phyloP scores from a whole-genome alignment of 2,329 filamentous ascomycete genomes.

The Alternaria tenuissima region DNA sequence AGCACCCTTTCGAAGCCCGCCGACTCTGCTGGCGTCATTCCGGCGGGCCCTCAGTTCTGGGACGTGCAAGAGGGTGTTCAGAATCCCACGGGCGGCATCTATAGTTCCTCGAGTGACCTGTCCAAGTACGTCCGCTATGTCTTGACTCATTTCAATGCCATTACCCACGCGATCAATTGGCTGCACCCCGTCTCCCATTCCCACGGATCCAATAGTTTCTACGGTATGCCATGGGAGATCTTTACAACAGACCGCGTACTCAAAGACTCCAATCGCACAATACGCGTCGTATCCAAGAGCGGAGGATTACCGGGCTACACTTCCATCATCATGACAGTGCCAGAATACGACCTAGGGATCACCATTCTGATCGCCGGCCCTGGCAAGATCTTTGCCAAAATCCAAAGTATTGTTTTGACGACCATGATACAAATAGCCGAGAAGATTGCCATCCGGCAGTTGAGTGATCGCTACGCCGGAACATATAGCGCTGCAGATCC shows the following conservation, averaged over 20 bases:
- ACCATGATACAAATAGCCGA: slow-evolving; percentile 48
- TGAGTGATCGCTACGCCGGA: slow-evolving; percentile 40
- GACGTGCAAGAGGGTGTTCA: slow-evolving; percentile 54
- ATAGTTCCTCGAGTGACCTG: slow-evolving; percentile 52
- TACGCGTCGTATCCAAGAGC: slow-evolving; percentile 57
- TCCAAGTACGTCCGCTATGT: slow-evolving; percentile 56
- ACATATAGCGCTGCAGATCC: slow-evolving; percentile 31
- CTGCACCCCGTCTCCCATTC: slow-evolving; percentile 51
- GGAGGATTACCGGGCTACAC: slow-evolving; percentile 56
- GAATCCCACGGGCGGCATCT: slow-evolving; percentile 56
- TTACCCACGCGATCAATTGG: slow-evolving; percentile 56
- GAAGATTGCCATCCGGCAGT: slow-evolving; percentile 34
- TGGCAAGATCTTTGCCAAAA: slow-evolving; percentile 15
- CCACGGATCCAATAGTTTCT: slow-evolving; percentile 50
- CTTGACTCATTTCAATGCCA: slow-evolving; percentile 52
- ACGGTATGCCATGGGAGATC: slow-evolving; percentile 60
- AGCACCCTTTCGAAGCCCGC: slow-evolving; percentile 39
- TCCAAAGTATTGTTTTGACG: slow-evolving; percentile 41
- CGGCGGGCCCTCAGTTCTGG: slow-evolving; percentile 50
- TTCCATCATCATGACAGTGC: slow-evolving; percentile 51
- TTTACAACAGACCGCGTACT: slow-evolving; percentile 54
- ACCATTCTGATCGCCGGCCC: slow-evolving; percentile 52
- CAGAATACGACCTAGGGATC: slow-evolving; percentile 56
- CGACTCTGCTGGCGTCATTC: slow-evolving; percentile 52
- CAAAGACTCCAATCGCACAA: slow-evolving; percentile 43